Evolutionary conservation across 2,329 filamentous ascomycete genomes (phyloP).

Genomic region (Microsporum audouinii): DNA sequence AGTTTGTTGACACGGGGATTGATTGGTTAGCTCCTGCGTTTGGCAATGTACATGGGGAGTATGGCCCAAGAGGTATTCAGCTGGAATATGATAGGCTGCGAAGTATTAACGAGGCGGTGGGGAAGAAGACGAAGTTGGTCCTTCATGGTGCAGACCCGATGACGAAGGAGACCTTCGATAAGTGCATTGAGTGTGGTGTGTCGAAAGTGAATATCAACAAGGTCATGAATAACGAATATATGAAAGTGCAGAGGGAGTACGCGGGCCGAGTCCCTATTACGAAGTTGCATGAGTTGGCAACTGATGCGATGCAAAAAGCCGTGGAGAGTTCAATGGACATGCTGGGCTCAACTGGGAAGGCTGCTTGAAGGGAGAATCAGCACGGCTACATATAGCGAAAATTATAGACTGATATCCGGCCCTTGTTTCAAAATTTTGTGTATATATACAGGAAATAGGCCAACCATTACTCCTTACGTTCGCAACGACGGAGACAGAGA

Average conservation of each 20-base stretch:
- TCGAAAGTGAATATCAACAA: conserved; percentile 51
- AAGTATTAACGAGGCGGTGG: conserved; percentile 40
- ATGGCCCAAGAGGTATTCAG: conserved; percentile 53
- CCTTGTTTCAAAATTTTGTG: not conserved
- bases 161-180: conserved; percentile 42
- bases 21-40: conserved; percentile 65
- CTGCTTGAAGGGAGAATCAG: conserved; percentile 6
- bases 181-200: conserved; percentile 45
- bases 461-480: not conserved
- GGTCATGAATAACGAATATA: conserved; percentile 44
- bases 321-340: conserved; percentile 48
- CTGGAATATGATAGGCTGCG: conserved; percentile 48
- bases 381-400: not conserved
- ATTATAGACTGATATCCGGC: not conserved
- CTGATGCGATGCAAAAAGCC: conserved; percentile 43
- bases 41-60: conserved; percentile 65
- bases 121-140: conserved; percentile 35
- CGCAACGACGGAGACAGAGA: not conserved
- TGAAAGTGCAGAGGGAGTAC: conserved; percentile 37
- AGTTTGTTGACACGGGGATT: conserved; percentile 60
- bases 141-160: conserved; percentile 51
- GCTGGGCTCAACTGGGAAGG: conserved; percentile 31
- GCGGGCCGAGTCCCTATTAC: conserved; percentile 44
- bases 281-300: conserved; percentile 44
- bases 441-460: not conserved